Percentiles rank a stretch among this genome's conserved stretches.
phyloP scores from a whole-genome alignment of 1,284 basidiomycete genomes.

The Heterobasidion annosum region DNA sequence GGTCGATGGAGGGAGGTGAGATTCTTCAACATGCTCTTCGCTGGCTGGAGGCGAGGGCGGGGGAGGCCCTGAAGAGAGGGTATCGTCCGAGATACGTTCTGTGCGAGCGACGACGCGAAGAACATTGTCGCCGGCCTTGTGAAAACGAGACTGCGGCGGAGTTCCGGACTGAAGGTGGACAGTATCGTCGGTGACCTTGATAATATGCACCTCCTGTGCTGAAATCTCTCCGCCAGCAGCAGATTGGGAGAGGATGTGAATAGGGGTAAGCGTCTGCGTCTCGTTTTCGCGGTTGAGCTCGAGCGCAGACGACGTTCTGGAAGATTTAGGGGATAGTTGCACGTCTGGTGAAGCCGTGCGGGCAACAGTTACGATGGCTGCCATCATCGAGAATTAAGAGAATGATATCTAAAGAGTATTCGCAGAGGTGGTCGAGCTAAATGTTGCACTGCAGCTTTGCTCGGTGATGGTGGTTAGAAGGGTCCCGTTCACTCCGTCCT shows the following conservation, averaged over 20 bases:
- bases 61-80: slow-evolving; percentile 38
- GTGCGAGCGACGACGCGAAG: slow-evolving; percentile 21
- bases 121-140: slow-evolving; percentile 29
- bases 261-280: slow-evolving; percentile 17
- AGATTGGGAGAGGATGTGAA: slow-evolving; percentile 20
- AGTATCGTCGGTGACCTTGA: slow-evolving; percentile 39
- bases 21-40: slow-evolving; percentile 25
- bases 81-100: slow-evolving; percentile 10
- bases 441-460: neutral
- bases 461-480: neutral
- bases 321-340: slow-evolving; percentile 15
- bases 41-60: slow-evolving; percentile 63
- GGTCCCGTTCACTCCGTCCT: too few relatives aligned
- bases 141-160: slow-evolving; percentile 26
- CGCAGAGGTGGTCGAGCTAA: neutral
- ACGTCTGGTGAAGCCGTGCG: slow-evolving; percentile 17
- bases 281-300: neutral
- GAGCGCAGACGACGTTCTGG: slow-evolving; percentile 11
- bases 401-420: neutral
- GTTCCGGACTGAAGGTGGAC: slow-evolving; percentile 32
- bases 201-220: slow-evolving; percentile 39
- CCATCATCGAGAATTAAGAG: neutral
- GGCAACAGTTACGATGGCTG: slow-evolving; percentile 3
- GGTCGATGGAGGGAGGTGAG: neutral
- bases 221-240: slow-evolving; percentile 7